Conservation (phyloP, 345 rosid species). For the Luvunga scandens region DNA sequence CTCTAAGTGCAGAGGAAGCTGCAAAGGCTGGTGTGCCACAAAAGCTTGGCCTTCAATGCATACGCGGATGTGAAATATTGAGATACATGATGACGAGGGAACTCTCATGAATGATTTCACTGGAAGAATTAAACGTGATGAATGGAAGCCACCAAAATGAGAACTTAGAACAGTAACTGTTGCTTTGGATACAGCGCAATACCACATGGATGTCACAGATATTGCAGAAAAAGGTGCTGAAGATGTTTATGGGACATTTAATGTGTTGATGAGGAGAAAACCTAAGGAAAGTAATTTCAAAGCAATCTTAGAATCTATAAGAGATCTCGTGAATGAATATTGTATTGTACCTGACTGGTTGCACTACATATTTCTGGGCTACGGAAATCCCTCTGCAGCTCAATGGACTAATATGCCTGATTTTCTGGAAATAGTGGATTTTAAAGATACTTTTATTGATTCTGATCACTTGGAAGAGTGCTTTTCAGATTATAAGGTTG, state of each 20-base stretch:
- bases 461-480: constrained; percentile 75
- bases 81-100: constrained; percentile 92
- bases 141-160: constrained; percentile 99
- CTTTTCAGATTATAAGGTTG: constrained; percentile 77
- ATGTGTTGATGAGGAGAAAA: constrained; percentile 94
- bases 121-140: constrained; percentile 89
- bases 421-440: constrained; percentile 80
- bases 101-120: constrained; percentile 95
- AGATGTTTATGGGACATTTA: constrained; percentile 89
- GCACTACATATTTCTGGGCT: constrained; percentile 92
- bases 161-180: constrained; percentile 87
- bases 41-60: constrained; percentile 90
- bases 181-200: constrained; percentile 96
- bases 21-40: constrained; percentile 88
- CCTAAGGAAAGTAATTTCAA: constrained; percentile 99
- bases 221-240: constrained; percentile 92
- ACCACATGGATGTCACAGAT: constrained; percentile 92
- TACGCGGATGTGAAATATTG: constrained; percentile 92
- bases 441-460: constrained; percentile 89
- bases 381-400: constrained; percentile 98
- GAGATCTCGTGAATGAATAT: constrained; percentile 99
- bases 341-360: constrained; percentile 99
- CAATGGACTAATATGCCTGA: constrained; percentile 99
- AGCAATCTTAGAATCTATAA: constrained; percentile 95
- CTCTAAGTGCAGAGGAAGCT: constrained; percentile 93